Evolutionary conservation across 2,329 filamentous ascomycete genomes (phyloP).

Genomic region (Xylariaceae sp.): DNA sequence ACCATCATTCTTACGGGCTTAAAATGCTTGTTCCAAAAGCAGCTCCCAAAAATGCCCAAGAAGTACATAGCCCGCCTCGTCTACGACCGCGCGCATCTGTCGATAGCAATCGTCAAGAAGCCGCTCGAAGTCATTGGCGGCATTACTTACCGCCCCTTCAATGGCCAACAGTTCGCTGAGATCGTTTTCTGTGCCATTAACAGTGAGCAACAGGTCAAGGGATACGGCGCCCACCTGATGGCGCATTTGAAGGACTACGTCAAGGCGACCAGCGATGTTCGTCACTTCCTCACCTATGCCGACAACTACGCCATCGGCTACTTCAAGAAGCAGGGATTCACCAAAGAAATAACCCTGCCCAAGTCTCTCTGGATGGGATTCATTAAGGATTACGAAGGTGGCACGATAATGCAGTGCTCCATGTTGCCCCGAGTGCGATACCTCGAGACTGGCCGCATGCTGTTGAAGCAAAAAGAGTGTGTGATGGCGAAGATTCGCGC

Average conservation of each 20-base stretch:
- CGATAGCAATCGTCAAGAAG: slow-evolving; percentile 92
- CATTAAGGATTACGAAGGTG: slow-evolving; percentile 97
- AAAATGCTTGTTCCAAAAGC: slow-evolving; percentile 96
- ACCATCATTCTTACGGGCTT: slow-evolving; percentile 87
- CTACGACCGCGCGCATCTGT: slow-evolving; percentile 89
- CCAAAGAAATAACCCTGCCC: slow-evolving; percentile 89
- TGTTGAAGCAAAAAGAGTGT: slow-evolving; percentile 90
- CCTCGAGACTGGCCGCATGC: slow-evolving; percentile 81
- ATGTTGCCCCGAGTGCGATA: slow-evolving; percentile 93
- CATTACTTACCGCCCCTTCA: slow-evolving; percentile 91
- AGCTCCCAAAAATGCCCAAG: slow-evolving; percentile 96
- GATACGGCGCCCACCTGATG: slow-evolving; percentile 95
- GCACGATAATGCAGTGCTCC: slow-evolving; percentile 96
- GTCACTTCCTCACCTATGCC: slow-evolving; percentile 96
- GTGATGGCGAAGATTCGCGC: slow-evolving; percentile 89
- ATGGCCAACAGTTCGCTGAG: slow-evolving; percentile 82
- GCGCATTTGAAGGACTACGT: slow-evolving; percentile 95
- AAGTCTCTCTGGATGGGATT: slow-evolving; percentile 94
- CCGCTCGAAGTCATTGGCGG: slow-evolving; percentile 87
- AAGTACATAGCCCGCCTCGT: slow-evolving; percentile 95
- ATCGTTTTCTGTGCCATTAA: slow-evolving; percentile 86
- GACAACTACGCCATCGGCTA: slow-evolving; percentile 98
- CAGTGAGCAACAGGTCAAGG: slow-evolving; percentile 97
- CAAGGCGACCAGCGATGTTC: slow-evolving; percentile 87
- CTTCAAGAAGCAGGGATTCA: slow-evolving; percentile 97